These are phyloP conservation scores for Besnoitia besnoiti DNA, from an alignment of 169 alveolate species.

Conservation along the genomic window DNA sequence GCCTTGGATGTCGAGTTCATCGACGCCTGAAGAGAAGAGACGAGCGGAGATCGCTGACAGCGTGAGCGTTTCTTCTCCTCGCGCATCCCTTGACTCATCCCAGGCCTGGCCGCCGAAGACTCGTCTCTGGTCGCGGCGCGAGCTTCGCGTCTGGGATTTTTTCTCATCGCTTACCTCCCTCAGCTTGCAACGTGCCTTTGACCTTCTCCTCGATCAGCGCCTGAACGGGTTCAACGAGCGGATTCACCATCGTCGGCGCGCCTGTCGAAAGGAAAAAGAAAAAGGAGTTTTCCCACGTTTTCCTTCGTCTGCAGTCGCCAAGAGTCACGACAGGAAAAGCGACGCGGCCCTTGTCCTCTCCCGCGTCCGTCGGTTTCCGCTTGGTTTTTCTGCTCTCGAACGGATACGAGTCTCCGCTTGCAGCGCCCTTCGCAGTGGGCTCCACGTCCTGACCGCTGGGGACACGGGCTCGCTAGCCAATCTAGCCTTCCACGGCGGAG, in stretches of 20 bases:
- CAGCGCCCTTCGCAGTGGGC: too few relatives aligned
- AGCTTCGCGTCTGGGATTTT: too few relatives aligned
- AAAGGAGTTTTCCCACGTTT: too few relatives aligned
- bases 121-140: neutral
- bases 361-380: too few relatives aligned
- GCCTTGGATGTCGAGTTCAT: slow-evolving; percentile 64
- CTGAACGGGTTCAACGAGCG: slow-evolving; percentile 66
- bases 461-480: too few relatives aligned
- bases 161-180: slow-evolving; percentile 66
- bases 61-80: neutral
- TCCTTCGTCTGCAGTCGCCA: too few relatives aligned
- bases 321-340: too few relatives aligned
- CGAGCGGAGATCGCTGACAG: neutral
- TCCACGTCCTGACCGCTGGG: too few relatives aligned
- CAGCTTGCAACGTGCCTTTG: slow-evolving; percentile 60
- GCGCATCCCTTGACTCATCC: neutral
- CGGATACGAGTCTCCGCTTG: too few relatives aligned
- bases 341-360: too few relatives aligned
- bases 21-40: slow-evolving; percentile 27
- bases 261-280: neutral
- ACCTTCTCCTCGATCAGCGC: slow-evolving; percentile 60
- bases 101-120: neutral
- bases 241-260: slow-evolving; percentile 32
- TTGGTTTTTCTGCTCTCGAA: too few relatives aligned
- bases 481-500: too few relatives aligned